Conservation (phyloP, 192 early-diverging fungal genomes). For the Coemansia sp. region DNA sequence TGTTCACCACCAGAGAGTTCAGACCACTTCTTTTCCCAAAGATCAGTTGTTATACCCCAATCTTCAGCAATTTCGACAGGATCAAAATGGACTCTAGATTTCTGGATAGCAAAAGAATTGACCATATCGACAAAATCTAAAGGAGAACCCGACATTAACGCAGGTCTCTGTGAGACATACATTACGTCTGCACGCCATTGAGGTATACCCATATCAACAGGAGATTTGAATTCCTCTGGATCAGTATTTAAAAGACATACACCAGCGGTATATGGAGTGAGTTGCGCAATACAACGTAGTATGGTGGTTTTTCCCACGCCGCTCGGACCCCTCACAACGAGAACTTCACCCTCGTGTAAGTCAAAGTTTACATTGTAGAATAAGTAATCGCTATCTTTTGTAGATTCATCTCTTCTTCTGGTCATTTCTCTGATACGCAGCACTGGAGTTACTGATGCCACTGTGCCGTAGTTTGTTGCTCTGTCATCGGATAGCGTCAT, state of each 20-base stretch:
- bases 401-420: conserved; percentile 30
- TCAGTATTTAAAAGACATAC: conserved; percentile 42
- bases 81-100: conserved; percentile 48
- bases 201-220: conserved; percentile 62
- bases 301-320: conserved; percentile 83
- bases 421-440: conserved; percentile 41
- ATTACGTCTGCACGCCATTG: conserved; percentile 74
- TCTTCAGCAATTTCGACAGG: conserved; percentile 64
- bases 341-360: conserved; percentile 55
- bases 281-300: conserved; percentile 77
- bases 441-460: conserved; percentile 7
- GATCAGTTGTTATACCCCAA: conserved; percentile 66
- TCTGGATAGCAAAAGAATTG: conserved; percentile 55
- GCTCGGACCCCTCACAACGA: conserved; percentile 68
- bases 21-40: conserved; percentile 76
- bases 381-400: conserved; percentile 26
- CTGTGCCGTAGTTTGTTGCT: conserved; percentile 17
- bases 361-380: conserved; percentile 59
- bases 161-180: conserved; percentile 84
- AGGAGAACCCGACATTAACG: conserved; percentile 71
- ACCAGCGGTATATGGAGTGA: conserved; percentile 65
- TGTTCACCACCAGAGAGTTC: conserved; percentile 83
- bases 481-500: conserved; percentile 3
- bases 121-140: conserved; percentile 65
- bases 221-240: conserved; percentile 35